Percentiles rank a stretch among this genome's conserved stretches.
phyloP scores from a whole-genome alignment of 805 yeast genomes.

The Zygotorulaspora florentina region DNA sequence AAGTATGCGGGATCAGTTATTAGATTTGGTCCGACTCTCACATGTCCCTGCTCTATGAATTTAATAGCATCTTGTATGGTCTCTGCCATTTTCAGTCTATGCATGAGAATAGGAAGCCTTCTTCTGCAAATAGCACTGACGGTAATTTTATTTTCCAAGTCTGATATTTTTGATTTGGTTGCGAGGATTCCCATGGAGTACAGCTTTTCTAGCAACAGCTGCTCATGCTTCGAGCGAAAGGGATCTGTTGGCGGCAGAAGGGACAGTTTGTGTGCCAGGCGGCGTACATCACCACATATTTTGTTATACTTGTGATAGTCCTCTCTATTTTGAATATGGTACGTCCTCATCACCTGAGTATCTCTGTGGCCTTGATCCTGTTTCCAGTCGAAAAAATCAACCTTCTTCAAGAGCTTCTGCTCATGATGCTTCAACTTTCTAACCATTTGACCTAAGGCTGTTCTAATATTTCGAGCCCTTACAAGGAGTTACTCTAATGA shows the following conservation, averaged over 20 bases:
- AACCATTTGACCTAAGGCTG: slow-evolving; percentile 48
- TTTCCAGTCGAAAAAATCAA: slow-evolving; percentile 96
- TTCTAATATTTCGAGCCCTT: not conserved
- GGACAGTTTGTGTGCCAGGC: slow-evolving; percentile 80
- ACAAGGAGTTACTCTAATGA: not conserved
- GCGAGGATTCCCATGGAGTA: slow-evolving; percentile 84
- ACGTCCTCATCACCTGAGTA: slow-evolving; percentile 92
- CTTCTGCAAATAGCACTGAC: slow-evolving; percentile 92
- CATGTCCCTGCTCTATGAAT: slow-evolving; percentile 94
- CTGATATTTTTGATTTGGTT: slow-evolving; percentile 85
- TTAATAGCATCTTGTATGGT: slow-evolving; percentile 83
- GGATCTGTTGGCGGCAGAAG: slow-evolving; percentile 85
- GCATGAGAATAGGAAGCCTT: slow-evolving; percentile 91
- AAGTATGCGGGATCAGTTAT: slow-evolving; percentile 94
- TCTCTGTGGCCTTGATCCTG: slow-evolving; percentile 94
- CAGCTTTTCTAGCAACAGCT: slow-evolving; percentile 78
- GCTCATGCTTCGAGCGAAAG: slow-evolving; percentile 82
- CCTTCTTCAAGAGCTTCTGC: slow-evolving; percentile 89
- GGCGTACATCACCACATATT: slow-evolving; percentile 87
- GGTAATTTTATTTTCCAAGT: slow-evolving; percentile 83
- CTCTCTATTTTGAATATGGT: slow-evolving; percentile 90
- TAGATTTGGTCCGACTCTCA: slow-evolving; percentile 93
- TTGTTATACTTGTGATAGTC: slow-evolving; percentile 93
- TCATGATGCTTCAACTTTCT: slow-evolving; percentile 92
- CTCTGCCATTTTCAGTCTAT: slow-evolving; percentile 90